phyloP scores from a whole-genome alignment of 2,329 filamentous ascomycete genomes.

The Fusarium phyllophilum region DNA sequence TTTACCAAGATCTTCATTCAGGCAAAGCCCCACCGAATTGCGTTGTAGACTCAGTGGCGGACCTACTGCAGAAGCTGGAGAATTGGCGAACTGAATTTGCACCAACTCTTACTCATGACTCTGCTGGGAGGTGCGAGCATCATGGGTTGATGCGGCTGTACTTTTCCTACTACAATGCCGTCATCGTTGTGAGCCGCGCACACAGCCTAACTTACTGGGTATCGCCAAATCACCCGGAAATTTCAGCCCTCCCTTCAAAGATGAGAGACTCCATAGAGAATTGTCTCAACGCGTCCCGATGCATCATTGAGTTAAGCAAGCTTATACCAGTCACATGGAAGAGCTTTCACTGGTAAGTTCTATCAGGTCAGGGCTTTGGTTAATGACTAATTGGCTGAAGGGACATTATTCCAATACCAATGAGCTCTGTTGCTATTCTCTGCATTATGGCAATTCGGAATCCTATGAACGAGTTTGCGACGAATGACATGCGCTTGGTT shows the following conservation, averaged over 20 bases:
- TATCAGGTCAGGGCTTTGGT: rapidly evolving
- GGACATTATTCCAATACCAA: not conserved
- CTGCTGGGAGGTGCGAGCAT: not conserved
- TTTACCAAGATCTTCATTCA: not conserved
- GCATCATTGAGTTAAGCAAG: not conserved
- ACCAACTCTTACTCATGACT: not conserved
- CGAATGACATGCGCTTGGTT: not conserved
- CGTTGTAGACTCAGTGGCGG: not conserved
- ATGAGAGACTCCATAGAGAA: not conserved
- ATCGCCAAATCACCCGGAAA: not conserved
- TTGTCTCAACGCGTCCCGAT: not conserved
- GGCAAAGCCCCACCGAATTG: not conserved
- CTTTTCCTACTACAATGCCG: not conserved
- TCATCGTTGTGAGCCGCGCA: not conserved
- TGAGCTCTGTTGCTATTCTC: not conserved
- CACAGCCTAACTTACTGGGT: not conserved
- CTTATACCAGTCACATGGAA: not conserved
- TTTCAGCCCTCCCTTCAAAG: not conserved
- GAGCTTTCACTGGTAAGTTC: not conserved
- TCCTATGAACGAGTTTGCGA: not conserved
- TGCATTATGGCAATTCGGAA: not conserved
- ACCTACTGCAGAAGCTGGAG: not conserved
- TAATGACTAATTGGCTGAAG: not conserved
- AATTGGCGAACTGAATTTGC: not conserved
- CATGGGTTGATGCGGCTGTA: not conserved